A percentile compares a stretch with the other conserved stretches of the same genome.
Evolutionary conservation across 805 yeast species (phyloP).

Genomic region (Candida gorgasii): DNA sequence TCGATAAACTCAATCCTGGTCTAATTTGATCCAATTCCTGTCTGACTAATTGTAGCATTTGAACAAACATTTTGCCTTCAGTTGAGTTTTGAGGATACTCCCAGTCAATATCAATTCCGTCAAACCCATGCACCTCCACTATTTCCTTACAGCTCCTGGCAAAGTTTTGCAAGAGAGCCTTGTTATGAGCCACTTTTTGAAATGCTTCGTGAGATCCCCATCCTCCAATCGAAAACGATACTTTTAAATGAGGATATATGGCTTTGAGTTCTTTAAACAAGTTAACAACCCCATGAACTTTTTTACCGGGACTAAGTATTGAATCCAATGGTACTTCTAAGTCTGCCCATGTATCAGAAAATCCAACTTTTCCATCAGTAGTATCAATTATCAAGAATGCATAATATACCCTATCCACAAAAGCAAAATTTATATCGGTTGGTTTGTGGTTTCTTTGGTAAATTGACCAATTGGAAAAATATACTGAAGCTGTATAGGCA

Average conservation of each 20-base stretch:
- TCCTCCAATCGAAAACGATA: conserved; percentile 84
- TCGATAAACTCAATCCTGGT: conserved; percentile 50
- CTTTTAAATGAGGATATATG: conserved; percentile 43
- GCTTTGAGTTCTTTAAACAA: conserved; percentile 50
- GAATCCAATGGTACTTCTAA: conserved; percentile 38
- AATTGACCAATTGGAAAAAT: conserved; percentile 52
- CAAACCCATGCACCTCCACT: conserved; percentile 63
- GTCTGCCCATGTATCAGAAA: conserved; percentile 72
- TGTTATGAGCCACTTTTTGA: conserved; percentile 25
- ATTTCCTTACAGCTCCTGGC: conserved; percentile 48
- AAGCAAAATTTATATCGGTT: conserved; percentile 59
- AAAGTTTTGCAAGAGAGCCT: conserved; percentile 42
- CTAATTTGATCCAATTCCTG: conserved; percentile 31
- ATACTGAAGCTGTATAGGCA: conserved; percentile 34
- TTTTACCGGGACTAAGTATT: conserved; percentile 12
- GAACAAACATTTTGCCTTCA: conserved; percentile 48
- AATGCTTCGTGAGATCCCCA: conserved; percentile 53
- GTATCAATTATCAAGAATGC: conserved; percentile 69
- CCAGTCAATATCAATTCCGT: conserved; percentile 95
- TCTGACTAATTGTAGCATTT: conserved; percentile 44
- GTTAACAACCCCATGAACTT: conserved; percentile 49
- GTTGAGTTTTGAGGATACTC: conserved; percentile 66
- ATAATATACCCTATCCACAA: conserved; percentile 70
- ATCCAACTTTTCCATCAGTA: conserved; percentile 50
- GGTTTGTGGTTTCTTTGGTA: conserved; percentile 48